These are phyloP conservation scores for Phytophthora cryptogea DNA, from an alignment of 352 stramenopile genomes.

Conservation along the genomic window DNA sequence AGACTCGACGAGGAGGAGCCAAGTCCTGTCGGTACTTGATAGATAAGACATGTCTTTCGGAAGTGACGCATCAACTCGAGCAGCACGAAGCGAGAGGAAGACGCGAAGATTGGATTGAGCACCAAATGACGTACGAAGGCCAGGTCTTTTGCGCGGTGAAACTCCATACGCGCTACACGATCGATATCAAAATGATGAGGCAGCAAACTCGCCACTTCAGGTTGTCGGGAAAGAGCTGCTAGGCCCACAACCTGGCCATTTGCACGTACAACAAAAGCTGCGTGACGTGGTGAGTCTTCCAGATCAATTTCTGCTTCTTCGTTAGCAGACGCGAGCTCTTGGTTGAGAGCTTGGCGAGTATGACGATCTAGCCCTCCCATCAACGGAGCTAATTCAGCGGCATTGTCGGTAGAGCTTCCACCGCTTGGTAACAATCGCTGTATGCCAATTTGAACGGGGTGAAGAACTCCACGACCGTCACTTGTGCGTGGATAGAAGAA, in stretches of 20 bases:
- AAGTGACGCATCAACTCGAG: slow-evolving; percentile 84
- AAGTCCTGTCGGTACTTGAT: slow-evolving; percentile 38
- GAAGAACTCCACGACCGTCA: slow-evolving; percentile 32
- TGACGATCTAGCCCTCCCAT: slow-evolving; percentile 33
- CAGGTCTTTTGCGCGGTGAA: slow-evolving; percentile 77
- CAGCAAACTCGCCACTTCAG: slow-evolving; percentile 53
- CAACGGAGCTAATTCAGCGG: slow-evolving; percentile 15
- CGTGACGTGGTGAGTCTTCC: slow-evolving; percentile 67
- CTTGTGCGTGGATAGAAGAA: slow-evolving; percentile 50
- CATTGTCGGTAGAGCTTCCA: slow-evolving; percentile 10
- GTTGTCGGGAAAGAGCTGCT: slow-evolving; percentile 48
- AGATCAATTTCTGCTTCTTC: slow-evolving; percentile 69
- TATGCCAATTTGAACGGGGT: slow-evolving; percentile 40
- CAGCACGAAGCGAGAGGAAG: slow-evolving; percentile 64
- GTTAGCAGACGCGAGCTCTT: slow-evolving; percentile 39
- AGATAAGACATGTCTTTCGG: slow-evolving; percentile 72
- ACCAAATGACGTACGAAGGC: slow-evolving; percentile 62
- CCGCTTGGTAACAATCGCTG: slow-evolving; percentile 32
- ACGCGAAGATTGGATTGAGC: slow-evolving; percentile 77
- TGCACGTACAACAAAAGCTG: slow-evolving; percentile 61
- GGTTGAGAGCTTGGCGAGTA: slow-evolving; percentile 34
- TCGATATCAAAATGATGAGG: slow-evolving; percentile 72
- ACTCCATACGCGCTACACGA: slow-evolving; percentile 59
- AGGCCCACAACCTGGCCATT: slow-evolving; percentile 50
- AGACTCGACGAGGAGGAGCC: slow-evolving; percentile 1